Evolutionary conservation across 257 asterid species (phyloP), one percentile per base, ranked within the genome.

Genomic region (Nicotiana tomentosiformis): DNA sequence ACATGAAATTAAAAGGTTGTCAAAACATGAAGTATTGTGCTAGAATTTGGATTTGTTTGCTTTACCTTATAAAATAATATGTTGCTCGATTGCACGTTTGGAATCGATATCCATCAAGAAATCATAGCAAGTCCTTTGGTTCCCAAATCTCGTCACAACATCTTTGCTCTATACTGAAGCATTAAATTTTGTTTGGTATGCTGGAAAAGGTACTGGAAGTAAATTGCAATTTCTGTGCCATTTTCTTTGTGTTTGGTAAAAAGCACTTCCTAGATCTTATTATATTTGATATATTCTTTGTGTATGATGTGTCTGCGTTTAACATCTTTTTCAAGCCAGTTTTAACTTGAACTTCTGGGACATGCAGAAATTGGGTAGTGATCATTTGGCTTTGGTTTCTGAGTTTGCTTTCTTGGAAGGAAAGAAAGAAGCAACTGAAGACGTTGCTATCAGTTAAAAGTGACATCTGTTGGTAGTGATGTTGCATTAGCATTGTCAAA

Each of bases 341-440:
- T 82, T 82, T 39, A 6, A 77, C 33, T 39, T 84, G 33, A 32
- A 56, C 37, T 37, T 39, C 20, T 64, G 65, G 20, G 30, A 16
- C 51, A 16, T 72, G 84, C 86, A 88, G 90, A 84, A 82, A 57
- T 17, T 88, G 77, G 90, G 90, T 35, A 86, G 89, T 39, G 89
- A 86, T 82, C 90, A 88, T 77, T 83, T 88, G 85, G 80, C 89
- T 11, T 84, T 88, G 89, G 90, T 84, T 14, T 82, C 89, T 70
- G 90, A 88, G 55, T 86, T 78, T 84, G 85, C 86, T 2, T 88
- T 86, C 81, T 35, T 76, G 57, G 70, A 53, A 72, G 77, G 55
- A 26, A 29, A 7, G 2, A 33, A 58, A 56, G 77, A 83, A 76
- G 85, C 81, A 62, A 51, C 49, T 49, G 81, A 84, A 66, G 80